phyloP scores from a whole-genome alignment of 495 filamentous ascomycete genomes.

The Hypoxylon trugodes region DNA sequence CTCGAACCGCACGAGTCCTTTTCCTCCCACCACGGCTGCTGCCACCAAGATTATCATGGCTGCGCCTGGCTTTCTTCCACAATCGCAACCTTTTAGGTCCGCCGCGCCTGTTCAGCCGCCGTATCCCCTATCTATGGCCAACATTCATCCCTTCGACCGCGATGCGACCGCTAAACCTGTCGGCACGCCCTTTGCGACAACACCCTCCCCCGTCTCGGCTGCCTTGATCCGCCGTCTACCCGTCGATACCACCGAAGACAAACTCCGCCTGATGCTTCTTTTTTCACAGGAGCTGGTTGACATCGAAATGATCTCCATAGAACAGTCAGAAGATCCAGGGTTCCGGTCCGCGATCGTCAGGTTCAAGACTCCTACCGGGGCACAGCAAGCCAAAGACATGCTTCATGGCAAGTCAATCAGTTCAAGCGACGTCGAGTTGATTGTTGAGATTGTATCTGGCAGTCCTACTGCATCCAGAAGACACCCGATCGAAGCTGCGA shows the following conservation, averaged over 20 bases:
- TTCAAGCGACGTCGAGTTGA: slow-evolving; percentile 77
- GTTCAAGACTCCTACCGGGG: slow-evolving; percentile 75
- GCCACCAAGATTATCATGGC: slow-evolving; percentile 52
- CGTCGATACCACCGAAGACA: slow-evolving; percentile 73
- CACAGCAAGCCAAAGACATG: slow-evolving; percentile 77
- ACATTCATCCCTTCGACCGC: slow-evolving; percentile 49
- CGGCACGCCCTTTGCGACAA: slow-evolving; percentile 60
- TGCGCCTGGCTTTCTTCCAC: slow-evolving; percentile 47
- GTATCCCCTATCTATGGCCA: slow-evolving; percentile 52
- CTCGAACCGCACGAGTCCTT: slow-evolving; percentile 49
- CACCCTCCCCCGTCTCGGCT: slow-evolving; percentile 45
- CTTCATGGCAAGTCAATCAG: slow-evolving; percentile 83
- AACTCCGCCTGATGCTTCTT: slow-evolving; percentile 80
- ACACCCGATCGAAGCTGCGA: slow-evolving; percentile 49
- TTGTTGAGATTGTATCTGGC: slow-evolving; percentile 74
- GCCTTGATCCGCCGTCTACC: slow-evolving; percentile 79
- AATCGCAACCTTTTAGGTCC: slow-evolving; percentile 47
- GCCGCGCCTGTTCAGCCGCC: slow-evolving; percentile 42
- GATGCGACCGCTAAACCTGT: slow-evolving; percentile 58
- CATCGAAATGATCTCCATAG: slow-evolving; percentile 72
- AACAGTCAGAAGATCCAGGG: slow-evolving; percentile 73
- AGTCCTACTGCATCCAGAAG: slow-evolving; percentile 51
- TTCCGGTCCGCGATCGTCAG: slow-evolving; percentile 78
- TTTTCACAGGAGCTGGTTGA: slow-evolving; percentile 85
- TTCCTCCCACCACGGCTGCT: slow-evolving; percentile 41